Percentiles rank a stretch among this genome's conserved stretches.
Evolutionary conservation across 1,284 basidiomycete species (phyloP).

Genomic region (Ustilago crameri): DNA sequence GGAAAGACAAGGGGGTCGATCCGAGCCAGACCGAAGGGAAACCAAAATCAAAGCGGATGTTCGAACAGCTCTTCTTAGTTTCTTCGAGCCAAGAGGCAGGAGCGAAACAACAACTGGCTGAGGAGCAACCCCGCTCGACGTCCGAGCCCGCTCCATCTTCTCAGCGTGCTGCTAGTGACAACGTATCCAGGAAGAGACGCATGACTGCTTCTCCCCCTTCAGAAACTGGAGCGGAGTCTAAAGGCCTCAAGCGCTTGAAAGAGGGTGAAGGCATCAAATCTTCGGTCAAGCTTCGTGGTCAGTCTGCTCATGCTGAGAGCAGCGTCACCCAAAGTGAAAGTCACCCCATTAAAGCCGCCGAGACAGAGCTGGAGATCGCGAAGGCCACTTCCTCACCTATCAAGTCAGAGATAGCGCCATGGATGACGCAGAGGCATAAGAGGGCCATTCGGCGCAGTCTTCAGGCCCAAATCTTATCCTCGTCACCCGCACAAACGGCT

Average conservation of each 20-base stretch:
- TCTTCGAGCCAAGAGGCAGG: too few species aligned
- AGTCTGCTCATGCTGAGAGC: neutral
- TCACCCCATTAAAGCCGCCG: neutral
- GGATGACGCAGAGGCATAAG: constrained; percentile 31
- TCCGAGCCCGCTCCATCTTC: neutral
- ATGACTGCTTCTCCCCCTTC: neutral
- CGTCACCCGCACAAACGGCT: neutral
- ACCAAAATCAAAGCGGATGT: too few species aligned
- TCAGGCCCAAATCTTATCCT: constrained; percentile 1
- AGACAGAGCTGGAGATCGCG: neutral
- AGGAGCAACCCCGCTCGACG: neutral
- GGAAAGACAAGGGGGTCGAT: too few species aligned
- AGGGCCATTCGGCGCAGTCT: constrained; percentile 27
- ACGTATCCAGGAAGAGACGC: neutral
- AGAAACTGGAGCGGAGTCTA: neutral
- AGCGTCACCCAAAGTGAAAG: neutral
- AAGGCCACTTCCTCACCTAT: neutral
- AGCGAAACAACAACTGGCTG: neutral
- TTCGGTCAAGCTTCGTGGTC: neutral
- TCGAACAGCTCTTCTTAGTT: too few species aligned
- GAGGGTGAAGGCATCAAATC: neutral
- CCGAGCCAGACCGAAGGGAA: too few species aligned
- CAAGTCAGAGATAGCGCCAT: constrained; percentile 28
- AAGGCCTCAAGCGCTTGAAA: neutral
- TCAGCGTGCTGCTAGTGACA: neutral